phyloP scores from a whole-genome alignment of 2,329 filamentous ascomycete genomes.

The Nemania abortiva region DNA sequence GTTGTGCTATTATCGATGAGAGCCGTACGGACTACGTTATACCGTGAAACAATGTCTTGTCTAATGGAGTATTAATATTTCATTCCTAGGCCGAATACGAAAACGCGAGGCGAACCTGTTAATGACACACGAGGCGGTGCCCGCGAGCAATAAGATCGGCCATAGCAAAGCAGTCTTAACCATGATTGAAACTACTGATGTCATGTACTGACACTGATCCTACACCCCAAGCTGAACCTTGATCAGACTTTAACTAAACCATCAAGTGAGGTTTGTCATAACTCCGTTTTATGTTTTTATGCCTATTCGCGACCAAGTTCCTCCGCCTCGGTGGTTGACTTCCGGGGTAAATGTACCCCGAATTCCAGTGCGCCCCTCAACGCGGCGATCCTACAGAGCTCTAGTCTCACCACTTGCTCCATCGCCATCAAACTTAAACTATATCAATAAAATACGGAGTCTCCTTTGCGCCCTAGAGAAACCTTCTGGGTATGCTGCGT shows the following conservation, averaged over 20 bases:
- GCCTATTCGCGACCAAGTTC: slow-evolving; percentile 6
- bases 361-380: slow-evolving; percentile 32
- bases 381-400: neutral
- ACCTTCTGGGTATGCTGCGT: neutral
- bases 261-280: neutral
- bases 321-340: slow-evolving; percentile 19
- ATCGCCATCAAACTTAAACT: neutral
- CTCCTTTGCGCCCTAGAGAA: neutral
- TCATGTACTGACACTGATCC: neutral
- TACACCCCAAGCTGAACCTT: neutral
- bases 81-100: neutral
- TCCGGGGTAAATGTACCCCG: slow-evolving; percentile 38
- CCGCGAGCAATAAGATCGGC: slow-evolving; percentile 15
- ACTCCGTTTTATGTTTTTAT: slow-evolving; percentile 6
- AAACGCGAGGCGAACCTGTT: slow-evolving; percentile 25
- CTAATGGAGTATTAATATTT: slow-evolving; percentile 29
- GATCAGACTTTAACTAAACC: neutral
- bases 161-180: neutral
- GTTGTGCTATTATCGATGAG: slow-evolving; percentile 48
- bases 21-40: slow-evolving; percentile 43
- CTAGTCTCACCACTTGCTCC: neutral
- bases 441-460: neutral
- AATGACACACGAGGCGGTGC: slow-evolving; percentile 26
- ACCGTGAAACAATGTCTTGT: slow-evolving; percentile 42
- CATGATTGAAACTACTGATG: slow-evolving; percentile 1